A percentile compares a stretch with the other conserved stretches of the same genome.
Evolutionary conservation across 2,329 filamentous ascomycete species (phyloP).

Genomic region (Ceratocystis albifundus): DNA sequence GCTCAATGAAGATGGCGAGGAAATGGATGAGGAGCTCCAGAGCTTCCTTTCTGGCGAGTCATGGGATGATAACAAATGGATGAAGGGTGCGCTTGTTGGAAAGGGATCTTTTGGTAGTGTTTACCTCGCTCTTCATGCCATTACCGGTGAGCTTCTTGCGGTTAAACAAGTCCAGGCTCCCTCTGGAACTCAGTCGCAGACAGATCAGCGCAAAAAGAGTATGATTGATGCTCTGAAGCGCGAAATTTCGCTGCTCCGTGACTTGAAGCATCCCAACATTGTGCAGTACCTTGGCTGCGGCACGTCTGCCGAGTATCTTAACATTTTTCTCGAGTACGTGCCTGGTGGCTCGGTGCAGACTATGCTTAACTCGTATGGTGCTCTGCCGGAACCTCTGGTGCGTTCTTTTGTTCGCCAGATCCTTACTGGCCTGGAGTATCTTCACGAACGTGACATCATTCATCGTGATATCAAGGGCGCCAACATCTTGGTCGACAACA

Average conservation of each 20-base stretch:
- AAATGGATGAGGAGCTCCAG: conserved; percentile 75
- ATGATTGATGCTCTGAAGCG: conserved; percentile 97
- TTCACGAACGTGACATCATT: conserved; percentile 91
- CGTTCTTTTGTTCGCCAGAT: conserved; percentile 97
- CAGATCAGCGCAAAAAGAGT: conserved; percentile 84
- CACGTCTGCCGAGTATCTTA: conserved; percentile 79
- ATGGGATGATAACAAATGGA: conserved; percentile 97
- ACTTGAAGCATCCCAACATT: conserved; percentile 91
- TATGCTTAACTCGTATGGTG: conserved; percentile 97
- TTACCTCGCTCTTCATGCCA: conserved; percentile 85
- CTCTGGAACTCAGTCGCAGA: conserved; percentile 63
- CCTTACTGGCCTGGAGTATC: conserved; percentile 78
- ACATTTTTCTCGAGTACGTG: conserved; percentile 99
- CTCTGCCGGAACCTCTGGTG: conserved; percentile 82
- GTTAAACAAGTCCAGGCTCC: conserved; percentile 97
- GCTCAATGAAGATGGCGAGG: conserved; percentile 81
- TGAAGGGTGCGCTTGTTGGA: conserved; percentile 95
- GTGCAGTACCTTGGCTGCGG: conserved; percentile 96
- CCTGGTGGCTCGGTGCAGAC: conserved; percentile 93
- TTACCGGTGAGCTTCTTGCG: conserved; percentile 93
- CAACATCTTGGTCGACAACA: conserved; percentile 97
- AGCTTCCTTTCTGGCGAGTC: conserved; percentile 87
- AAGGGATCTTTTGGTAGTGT: conserved; percentile 95
- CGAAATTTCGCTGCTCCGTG: conserved; percentile 86
- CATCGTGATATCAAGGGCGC: conserved; percentile 98